Evolutionary conservation across 148 eudicot genomes (phyloP).

Genomic region (Persicaria maculosa): DNA sequence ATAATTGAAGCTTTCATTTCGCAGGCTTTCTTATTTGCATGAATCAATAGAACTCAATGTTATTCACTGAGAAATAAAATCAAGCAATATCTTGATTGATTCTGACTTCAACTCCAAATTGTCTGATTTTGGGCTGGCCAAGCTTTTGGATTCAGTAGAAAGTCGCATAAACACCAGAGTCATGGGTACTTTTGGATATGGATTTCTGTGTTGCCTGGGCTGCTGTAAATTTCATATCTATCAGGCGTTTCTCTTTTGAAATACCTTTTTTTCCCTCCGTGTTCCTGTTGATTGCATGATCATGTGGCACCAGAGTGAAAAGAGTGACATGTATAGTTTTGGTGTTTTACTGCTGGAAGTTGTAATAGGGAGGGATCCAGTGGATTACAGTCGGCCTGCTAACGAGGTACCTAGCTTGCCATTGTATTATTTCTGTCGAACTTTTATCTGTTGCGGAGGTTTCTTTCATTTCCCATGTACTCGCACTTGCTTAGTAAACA

Average conservation of each 20-base stretch:
- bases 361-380: slow-evolving; percentile 89
- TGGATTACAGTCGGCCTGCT: slow-evolving; percentile 77
- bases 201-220: neutral
- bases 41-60: slow-evolving; percentile 98
- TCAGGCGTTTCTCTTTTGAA: neutral
- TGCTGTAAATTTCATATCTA: neutral
- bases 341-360: slow-evolving; percentile 82
- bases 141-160: slow-evolving; percentile 88
- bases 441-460: neutral
- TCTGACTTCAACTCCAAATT: slow-evolving; percentile 79
- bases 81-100: slow-evolving; percentile 86
- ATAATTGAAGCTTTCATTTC: neutral
- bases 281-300: neutral
- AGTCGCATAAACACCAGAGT: slow-evolving; percentile 90
- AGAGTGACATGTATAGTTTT: slow-evolving; percentile 86
- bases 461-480: no score
- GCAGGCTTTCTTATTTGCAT: slow-evolving; percentile 88
- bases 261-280: neutral
- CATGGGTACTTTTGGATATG: slow-evolving; percentile 96
- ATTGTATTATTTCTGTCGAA: neutral
- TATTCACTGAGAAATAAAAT: slow-evolving; percentile 89
- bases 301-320: slow-evolving; percentile 88
- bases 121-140: slow-evolving; percentile 93
- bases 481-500: no score
- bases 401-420: slow-evolving; percentile 44